Percentiles rank a stretch among this genome's conserved stretches.
These are phyloP conservation scores for Pholiota conissans DNA, from an alignment of 768 basidiomycete genomes.

Conservation along the genomic window DNA sequence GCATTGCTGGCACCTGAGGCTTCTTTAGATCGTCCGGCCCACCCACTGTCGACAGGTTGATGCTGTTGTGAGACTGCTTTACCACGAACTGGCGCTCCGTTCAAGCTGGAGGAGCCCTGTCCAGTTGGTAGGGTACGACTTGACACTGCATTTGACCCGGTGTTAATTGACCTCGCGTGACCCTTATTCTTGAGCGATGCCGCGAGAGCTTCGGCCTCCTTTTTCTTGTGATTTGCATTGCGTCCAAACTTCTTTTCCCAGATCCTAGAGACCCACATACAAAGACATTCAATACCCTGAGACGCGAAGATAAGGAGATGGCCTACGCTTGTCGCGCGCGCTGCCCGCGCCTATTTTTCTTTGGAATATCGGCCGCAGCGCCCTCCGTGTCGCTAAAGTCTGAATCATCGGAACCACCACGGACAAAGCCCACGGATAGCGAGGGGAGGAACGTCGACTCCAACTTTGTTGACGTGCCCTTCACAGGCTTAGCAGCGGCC, in stretches of 20 bases:
- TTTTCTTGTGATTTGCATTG: constrained; percentile 90
- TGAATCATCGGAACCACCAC: constrained; percentile 76
- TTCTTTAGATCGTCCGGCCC: constrained; percentile 24
- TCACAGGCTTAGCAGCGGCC: constrained; percentile 9
- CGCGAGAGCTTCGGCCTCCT: constrained; percentile 34
- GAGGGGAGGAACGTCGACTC: constrained; percentile 76
- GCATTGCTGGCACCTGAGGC: constrained; percentile 1
- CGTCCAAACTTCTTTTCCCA: constrained; percentile 98
- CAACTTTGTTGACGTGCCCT: constrained; percentile 12
- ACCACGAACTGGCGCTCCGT: constrained; percentile 3
- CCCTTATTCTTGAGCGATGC: constrained; percentile 17
- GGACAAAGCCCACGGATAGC: constrained; percentile 81
- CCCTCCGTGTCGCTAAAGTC: constrained; percentile 72
- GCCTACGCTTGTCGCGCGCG: constrained; percentile 90
- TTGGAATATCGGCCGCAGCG: constrained; percentile 50
- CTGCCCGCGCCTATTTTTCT: constrained; percentile 92
- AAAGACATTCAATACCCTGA: background rate
- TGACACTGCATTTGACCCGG: constrained; percentile 15
- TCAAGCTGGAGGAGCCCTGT: constrained; percentile 11
- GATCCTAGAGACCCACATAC: constrained; percentile 52
- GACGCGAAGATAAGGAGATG: background rate
- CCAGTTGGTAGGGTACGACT: constrained; percentile 6
- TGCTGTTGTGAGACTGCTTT: constrained; percentile 18
- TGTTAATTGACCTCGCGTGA: constrained; percentile 16
- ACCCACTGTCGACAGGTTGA: constrained; percentile 25